Base-by-base conservation (phyloP, 176 grass and related monocot genomes). In the Guadua angustifolia region DNA sequence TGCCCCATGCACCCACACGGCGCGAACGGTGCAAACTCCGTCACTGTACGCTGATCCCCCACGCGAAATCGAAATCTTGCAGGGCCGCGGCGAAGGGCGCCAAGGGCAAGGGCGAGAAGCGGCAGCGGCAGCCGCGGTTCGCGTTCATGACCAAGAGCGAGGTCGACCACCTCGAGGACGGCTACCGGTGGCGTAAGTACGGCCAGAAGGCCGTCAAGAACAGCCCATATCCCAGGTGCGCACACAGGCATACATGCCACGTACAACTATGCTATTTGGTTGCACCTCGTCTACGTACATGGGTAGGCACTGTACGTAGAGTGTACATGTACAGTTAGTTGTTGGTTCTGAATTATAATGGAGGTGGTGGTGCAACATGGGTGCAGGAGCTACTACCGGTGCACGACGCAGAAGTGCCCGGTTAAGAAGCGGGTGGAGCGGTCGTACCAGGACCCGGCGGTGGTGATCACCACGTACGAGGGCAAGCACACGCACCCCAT, bases 131-230 rank as follows among this genome's bases (percentile, higher is more conserved):
- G 67, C 88, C 89, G 17, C 83, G 93, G 19, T 92, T 99, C 86
- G 96, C 96, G 45, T 99, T 99, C 93, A 90, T 94, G 87, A 99
- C 96, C 47, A 95, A 95, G 77, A 99, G 93, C 84, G 96, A 99
- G 83, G 93, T 99, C 43, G 96, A 99, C 80, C 93, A 99, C 86
- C 89, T 99, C 9, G 96, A 99, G 83, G 96, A 99, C 60, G 96
- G 96, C 79, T 99, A 94, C 40, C 83, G 96, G 76, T 99, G 96
- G 96, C 91, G 96, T 82, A 99, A 99, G 80, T 99, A 99, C 52
- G 96, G 96, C 39, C 96, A 99, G 91, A 99, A 99, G 78, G 96
- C 96, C 33, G 96, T 99, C 74, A 99, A 99, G 92, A 99, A 99
- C 84, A 99, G 96, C 83, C 93, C 95, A 14, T 92, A 92, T 78